phyloP scores from a whole-genome alignment of 2,329 filamentous ascomycete genomes.

The Beauveria sp. region DNA sequence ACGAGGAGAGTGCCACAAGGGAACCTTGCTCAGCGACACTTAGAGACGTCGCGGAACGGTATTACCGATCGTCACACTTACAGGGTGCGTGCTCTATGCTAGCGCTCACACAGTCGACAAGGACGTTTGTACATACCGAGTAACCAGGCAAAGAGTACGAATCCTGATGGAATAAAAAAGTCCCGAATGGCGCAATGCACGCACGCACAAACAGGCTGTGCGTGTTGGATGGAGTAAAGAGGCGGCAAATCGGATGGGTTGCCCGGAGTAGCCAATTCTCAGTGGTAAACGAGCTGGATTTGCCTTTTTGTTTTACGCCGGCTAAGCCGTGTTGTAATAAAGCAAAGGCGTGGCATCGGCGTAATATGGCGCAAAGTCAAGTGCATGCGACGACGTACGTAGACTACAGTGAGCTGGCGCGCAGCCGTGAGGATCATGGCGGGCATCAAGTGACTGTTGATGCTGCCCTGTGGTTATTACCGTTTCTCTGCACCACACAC shows the following conservation, averaged over 20 bases:
- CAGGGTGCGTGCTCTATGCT: no score
- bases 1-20: no score
- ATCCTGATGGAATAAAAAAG: not conserved
- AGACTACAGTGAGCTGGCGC: not conserved
- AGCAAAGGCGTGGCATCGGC: not conserved
- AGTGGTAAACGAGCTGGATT: not conserved
- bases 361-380: not conserved
- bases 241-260: not conserved
- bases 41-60: no score
- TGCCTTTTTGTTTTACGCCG: not conserved
- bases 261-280: not conserved
- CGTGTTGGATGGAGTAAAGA: not conserved
- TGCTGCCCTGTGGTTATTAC: not conserved
- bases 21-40: no score
- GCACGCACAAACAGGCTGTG: not conserved
- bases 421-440: not conserved
- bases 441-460: not conserved
- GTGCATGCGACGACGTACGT: no score
- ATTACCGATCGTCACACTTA: no score
- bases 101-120: no score
- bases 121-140: no score
- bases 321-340: not conserved
- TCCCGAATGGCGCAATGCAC: not conserved
- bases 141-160: not conserved
- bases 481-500: not conserved